Percentiles rank a stretch among this genome's conserved stretches.
phyloP scores from a whole-genome alignment of 176 grass and related monocot species.

The Eragrostis curvula region DNA sequence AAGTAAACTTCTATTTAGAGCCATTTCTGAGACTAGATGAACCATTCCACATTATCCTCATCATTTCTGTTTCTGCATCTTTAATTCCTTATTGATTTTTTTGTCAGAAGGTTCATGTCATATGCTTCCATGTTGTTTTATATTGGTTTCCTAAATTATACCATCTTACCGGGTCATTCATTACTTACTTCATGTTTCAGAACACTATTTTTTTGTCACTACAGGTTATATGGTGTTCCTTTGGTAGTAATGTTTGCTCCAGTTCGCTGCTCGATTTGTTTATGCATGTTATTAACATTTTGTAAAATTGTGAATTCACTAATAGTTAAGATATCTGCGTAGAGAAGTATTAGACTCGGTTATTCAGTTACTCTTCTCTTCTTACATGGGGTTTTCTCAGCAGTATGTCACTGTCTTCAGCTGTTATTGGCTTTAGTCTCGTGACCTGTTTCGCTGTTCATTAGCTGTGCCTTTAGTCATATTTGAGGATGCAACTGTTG shows the following conservation, averaged over 20 bases:
- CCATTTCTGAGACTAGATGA: constrained; percentile 3
- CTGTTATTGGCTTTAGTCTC: neutral
- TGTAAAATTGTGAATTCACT: constrained; percentile 13
- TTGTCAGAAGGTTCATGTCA: constrained; percentile 1
- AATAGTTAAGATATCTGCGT: neutral
- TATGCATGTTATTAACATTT: constrained; percentile 12
- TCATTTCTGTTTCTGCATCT: neutral
- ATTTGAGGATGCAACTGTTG: constrained; percentile 19
- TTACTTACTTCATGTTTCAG: neutral
- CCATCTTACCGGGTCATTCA: constrained; percentile 17
- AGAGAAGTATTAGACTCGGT: neutral
- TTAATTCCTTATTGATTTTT: constrained; percentile 14
- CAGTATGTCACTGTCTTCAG: neutral
- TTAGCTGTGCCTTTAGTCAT: neutral
- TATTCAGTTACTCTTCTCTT: neutral
- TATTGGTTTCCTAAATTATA: constrained; percentile 13
- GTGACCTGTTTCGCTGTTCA: neutral
- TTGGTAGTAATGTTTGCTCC: constrained; percentile 29
- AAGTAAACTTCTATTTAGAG: constrained; percentile 55
- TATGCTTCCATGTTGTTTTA: neutral
- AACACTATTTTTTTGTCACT: neutral
- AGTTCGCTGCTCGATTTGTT: neutral
- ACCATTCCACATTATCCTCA: constrained; percentile 8
- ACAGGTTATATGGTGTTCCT: neutral
- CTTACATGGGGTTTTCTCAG: neutral